Conservation (phyloP, 1,284 basidiomycete species). For the Trichosporon ovoides region DNA sequence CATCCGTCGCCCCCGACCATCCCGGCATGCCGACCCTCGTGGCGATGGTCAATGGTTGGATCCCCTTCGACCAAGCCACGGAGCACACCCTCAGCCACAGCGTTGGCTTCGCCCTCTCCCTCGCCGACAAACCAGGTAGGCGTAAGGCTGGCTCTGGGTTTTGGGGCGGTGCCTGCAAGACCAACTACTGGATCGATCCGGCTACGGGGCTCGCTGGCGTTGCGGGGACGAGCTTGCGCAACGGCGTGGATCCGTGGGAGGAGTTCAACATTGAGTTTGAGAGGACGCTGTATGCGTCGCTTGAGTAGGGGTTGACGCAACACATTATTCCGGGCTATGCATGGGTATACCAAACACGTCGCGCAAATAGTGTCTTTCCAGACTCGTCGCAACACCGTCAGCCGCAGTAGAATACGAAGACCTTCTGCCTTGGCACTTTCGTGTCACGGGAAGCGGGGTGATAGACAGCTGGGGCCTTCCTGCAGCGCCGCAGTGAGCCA, state of each 20-base stretch:
- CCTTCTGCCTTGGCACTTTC: too few relatives aligned
- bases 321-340: too few relatives aligned
- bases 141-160: constrained; percentile 25
- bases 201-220: constrained; percentile 22
- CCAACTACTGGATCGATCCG: constrained; percentile 37
- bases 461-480: too few relatives aligned
- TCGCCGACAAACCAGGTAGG: constrained; percentile 15
- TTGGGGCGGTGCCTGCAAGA: constrained; percentile 33
- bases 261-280: not conserved
- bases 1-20: constrained; percentile 13
- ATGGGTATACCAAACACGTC: too few relatives aligned
- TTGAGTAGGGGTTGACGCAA: too few relatives aligned
- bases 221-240: not conserved
- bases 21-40: constrained; percentile 10
- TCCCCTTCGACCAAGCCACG: constrained; percentile 11
- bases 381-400: too few relatives aligned
- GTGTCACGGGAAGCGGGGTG: too few relatives aligned
- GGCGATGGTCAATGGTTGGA: constrained; percentile 5
- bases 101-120: constrained; percentile 19
- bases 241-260: constrained; percentile 2
- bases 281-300: not conserved
- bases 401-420: too few relatives aligned
- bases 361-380: too few relatives aligned
- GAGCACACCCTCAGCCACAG: constrained; percentile 8
- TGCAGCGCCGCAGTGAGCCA: too few relatives aligned